phyloP scores from a whole-genome alignment of 352 stramenopile genomes.

The Pythium insidiosum region DNA sequence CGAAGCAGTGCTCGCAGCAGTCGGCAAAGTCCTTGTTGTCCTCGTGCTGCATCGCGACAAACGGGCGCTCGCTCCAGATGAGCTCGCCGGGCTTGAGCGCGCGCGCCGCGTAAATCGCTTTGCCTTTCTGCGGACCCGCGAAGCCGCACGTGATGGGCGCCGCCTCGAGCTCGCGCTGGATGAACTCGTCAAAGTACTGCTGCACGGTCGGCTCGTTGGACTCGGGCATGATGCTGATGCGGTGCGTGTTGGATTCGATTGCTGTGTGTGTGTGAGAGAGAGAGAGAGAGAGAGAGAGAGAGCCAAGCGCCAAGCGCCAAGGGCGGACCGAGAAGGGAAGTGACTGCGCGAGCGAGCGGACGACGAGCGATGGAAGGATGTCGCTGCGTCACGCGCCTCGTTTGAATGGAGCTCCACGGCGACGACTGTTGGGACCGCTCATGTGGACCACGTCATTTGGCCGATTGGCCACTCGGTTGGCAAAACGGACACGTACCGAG shows the following conservation, averaged over 20 bases:
- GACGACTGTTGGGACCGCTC: too few relatives aligned
- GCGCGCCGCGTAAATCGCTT: slow-evolving; percentile 57
- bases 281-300: neutral
- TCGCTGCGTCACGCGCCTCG: too few relatives aligned
- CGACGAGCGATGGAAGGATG: neutral
- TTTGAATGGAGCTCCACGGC: too few relatives aligned
- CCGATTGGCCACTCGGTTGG: neutral
- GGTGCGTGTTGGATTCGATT: neutral
- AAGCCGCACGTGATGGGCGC: slow-evolving; percentile 47
- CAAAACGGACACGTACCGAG: neutral
- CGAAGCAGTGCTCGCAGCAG: slow-evolving; percentile 77
- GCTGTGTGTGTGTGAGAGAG: neutral
- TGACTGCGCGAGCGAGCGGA: slow-evolving; percentile 9
- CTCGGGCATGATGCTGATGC: slow-evolving; percentile 22
- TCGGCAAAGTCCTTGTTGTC: slow-evolving; percentile 79
- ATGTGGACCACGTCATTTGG: slow-evolving; percentile 4
- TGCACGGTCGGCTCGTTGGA: slow-evolving; percentile 29
- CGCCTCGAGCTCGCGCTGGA: slow-evolving; percentile 37
- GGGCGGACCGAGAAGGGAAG: slow-evolving; percentile 1
- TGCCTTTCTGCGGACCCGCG: slow-evolving; percentile 50
- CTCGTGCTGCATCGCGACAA: slow-evolving; percentile 63
- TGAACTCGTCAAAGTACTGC: slow-evolving; percentile 55
- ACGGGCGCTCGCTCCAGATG: slow-evolving; percentile 50
- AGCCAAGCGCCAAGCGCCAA: too few relatives aligned
- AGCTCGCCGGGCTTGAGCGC: slow-evolving; percentile 48